Evolutionary conservation across 768 basidiomycete species (phyloP), one percentile per base, ranked within the genome.

Genomic region (Erythrobasidium yunnanense): DNA sequence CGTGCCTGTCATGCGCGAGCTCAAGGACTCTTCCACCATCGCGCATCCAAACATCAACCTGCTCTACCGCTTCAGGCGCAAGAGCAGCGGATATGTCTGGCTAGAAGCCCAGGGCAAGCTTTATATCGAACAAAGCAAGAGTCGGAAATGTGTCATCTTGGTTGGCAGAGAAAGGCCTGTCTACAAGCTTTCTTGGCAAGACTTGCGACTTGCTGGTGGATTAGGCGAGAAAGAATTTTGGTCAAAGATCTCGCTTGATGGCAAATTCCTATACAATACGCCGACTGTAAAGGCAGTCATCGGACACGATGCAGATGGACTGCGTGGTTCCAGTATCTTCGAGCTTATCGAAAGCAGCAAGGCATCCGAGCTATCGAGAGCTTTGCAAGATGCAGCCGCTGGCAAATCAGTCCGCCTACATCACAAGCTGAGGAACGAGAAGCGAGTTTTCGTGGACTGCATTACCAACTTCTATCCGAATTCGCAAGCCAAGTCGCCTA

Each of bases 81-180:
- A 87, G 74, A 70, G 76, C 50, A 82, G 69, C 51, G 79, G 79
- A 1, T 91, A 86, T 76, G 81, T 90, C 20, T 99, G 93, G 93
- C 79, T 97, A 17, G 90, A 95, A 74, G 86, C 85, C 54, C 80
- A 85, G n/a, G 93, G 93, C 0, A 80, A 88, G 30, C 80, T 97
- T 42, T 87, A 92, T 72, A 82, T 88, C 63, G 93, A 99, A 78
- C 87, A 90, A 25, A 47, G 69, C 42, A 73, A 73, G 53, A 71
- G 70, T 1, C 49, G 71, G 23, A 73, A 73, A 35, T 89, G 90
- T 1, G 90, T 99, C 73, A 83, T 99, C 34, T 80, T 99, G n/a
- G 83, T 83, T 63, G 92, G 87, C 0, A 81, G 93, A 7, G 82
- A 85, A 30, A 78, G 85, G 49, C 81, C 72, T 27, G 70, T 73